Evolutionary conservation across 352 stramenopile genomes (phyloP), one percentile per base, ranked within the genome.

Genomic region (Blastocystis sp.): DNA sequence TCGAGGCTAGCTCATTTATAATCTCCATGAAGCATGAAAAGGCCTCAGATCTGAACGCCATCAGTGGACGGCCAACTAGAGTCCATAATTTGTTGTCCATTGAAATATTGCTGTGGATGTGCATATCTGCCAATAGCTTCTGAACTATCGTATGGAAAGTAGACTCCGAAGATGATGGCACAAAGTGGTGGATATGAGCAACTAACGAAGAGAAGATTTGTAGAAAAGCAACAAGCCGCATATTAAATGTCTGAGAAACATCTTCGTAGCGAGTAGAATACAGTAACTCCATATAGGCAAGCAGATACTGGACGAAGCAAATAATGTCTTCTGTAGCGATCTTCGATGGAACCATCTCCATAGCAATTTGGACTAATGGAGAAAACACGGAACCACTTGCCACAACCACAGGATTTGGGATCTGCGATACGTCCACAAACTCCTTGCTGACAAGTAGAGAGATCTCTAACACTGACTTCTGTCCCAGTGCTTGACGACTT

Each of bases 21-120:
- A 62, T 64, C 26, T 85, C n/a, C 73, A 68, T 37, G 50, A 85
- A 68, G 24, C 30, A 11, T 11, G 73, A n/a, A 55, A 66, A 66
- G n/a, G 73, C 73, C 2, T 64, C 73, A 3, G 47, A 53, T 11
- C 50, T n/a, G 9, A 26, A 50, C 34, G 16, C 26, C 50, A 85
- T 65, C 8, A 85, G 26, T 8, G 73, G 73, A 68, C 73, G 73
- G 16, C 73, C 73, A 34, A 66, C 56, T 9, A 85, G 30, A 11
- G 11, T 65, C 73, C 73, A 85, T n/a, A 85, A 43, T 53, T 68
- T 66, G 56, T 85, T 85, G 53, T 85, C 73, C 47, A 85, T 85
- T 0, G 73, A n/a, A 34, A 85, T 85, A 30, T 85, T 85, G 56
- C 73, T 85, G 18, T 24, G 18, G 20, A 85, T 65, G 34, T 66